These are phyloP conservation scores for Golubevia pallescens DNA, from an alignment of 1,284 basidiomycete genomes.

Conservation along the genomic window DNA sequence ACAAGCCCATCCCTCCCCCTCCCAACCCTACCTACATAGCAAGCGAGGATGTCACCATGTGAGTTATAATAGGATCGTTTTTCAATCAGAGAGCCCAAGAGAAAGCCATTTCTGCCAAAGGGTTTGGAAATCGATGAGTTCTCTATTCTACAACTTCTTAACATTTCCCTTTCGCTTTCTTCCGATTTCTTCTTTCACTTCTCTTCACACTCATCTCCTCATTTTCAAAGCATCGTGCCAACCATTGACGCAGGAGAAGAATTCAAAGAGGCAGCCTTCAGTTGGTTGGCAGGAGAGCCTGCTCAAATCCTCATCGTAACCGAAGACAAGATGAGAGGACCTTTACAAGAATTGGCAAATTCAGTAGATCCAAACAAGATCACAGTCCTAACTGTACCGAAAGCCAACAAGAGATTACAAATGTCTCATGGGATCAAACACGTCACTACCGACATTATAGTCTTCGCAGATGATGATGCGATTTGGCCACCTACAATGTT, in stretches of 20 bases:
- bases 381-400: conserved; percentile 84
- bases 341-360: conserved; percentile 83
- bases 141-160: too few species aligned
- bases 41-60: conserved; percentile 85
- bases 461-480: conserved; percentile 93
- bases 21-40: conserved; percentile 86
- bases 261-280: conserved; percentile 87
- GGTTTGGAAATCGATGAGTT: too few species aligned
- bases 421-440: conserved; percentile 90
- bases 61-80: neutral
- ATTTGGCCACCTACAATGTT: conserved; percentile 89
- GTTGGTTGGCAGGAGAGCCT: conserved; percentile 85
- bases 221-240: conserved; percentile 73
- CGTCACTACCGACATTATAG: conserved; percentile 86
- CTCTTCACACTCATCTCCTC: neutral
- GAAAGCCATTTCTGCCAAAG: neutral
- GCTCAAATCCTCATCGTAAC: conserved; percentile 93
- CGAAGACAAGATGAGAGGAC: conserved; percentile 84
- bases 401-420: conserved; percentile 88
- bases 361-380: conserved; percentile 82
- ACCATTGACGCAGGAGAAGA: conserved; percentile 93
- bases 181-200: neutral
- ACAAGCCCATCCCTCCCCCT: conserved; percentile 82
- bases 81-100: neutral
- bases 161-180: too few species aligned